Percentiles rank a stretch among this genome's conserved stretches.
Conservation (phyloP, 768 basidiomycete species). For the Hericium coralloides region DNA sequence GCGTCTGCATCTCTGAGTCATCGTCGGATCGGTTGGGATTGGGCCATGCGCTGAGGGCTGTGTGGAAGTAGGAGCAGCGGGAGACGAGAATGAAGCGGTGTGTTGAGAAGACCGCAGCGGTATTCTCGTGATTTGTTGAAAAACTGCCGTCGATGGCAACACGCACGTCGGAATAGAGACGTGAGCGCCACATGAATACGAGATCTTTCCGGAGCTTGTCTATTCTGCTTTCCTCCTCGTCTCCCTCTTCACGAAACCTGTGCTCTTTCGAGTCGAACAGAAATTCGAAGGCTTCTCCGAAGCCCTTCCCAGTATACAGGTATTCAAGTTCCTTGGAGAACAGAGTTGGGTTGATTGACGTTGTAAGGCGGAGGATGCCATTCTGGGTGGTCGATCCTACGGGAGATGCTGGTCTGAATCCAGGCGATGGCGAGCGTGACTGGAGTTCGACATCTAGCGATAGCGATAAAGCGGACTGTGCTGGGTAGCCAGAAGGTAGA, state of each 20-base stretch:
- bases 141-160: slow-evolving; percentile 68
- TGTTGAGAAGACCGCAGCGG: slow-evolving; percentile 80
- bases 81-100: no score
- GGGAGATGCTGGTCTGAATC: slow-evolving; percentile 26
- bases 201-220: slow-evolving; percentile 90
- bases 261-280: slow-evolving; percentile 57
- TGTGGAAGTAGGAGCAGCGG: slow-evolving; percentile 79
- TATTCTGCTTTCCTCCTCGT: slow-evolving; percentile 47
- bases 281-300: slow-evolving; percentile 83
- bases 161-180: slow-evolving; percentile 87
- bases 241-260: slow-evolving; percentile 29
- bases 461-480: slow-evolving; percentile 55
- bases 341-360: slow-evolving; percentile 65
- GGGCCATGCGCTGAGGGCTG: slow-evolving; percentile 62
- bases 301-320: slow-evolving; percentile 86
- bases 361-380: slow-evolving; percentile 50
- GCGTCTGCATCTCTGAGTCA: slow-evolving; percentile 39
- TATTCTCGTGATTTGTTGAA: slow-evolving; percentile 51
- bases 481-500: slow-evolving; percentile 37
- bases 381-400: slow-evolving; percentile 27
- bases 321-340: slow-evolving; percentile 91
- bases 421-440: slow-evolving; percentile 36
- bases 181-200: slow-evolving; percentile 93
- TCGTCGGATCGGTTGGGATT: slow-evolving; percentile 23
- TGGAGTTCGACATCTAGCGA: slow-evolving; percentile 35